Conservation (phyloP, 495 filamentous ascomycete species). For the Lasiosphaeriaceae sp. region DNA sequence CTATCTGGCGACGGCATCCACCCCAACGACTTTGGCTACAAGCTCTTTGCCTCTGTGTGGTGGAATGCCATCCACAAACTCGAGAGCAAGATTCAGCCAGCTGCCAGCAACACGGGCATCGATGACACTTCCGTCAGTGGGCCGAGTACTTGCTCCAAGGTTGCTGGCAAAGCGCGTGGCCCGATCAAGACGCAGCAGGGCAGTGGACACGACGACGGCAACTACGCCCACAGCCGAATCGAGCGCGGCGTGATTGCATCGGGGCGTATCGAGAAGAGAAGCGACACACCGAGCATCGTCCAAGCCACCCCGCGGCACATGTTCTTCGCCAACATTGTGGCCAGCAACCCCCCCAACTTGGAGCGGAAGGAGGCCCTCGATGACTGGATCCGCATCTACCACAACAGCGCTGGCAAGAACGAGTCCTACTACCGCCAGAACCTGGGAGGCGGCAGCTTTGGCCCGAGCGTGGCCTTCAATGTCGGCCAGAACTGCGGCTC, state of each 20-base stretch:
- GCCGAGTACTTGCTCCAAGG: neutral
- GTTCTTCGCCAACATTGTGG: neutral
- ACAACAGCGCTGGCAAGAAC: neutral
- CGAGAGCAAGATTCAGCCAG: neutral
- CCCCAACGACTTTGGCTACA: conserved; percentile 3
- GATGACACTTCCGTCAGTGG: neutral
- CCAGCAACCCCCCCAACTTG: neutral
- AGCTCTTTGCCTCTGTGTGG: neutral
- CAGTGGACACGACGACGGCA: neutral
- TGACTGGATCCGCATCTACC: neutral
- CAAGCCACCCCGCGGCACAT: neutral
- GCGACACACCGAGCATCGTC: neutral
- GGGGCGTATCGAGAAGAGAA: neutral
- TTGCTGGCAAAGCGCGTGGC: neutral
- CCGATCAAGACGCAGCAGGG: neutral
- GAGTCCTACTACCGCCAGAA: neutral
- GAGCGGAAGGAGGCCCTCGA: neutral
- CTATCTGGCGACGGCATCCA: neutral
- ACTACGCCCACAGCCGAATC: neutral
- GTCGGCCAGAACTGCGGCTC: neutral
- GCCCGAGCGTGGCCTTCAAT: no score
- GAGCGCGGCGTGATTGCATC: neutral
- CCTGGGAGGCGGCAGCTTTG: neutral
- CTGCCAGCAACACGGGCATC: neutral
- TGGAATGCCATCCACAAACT: neutral